Base-by-base conservation (phyloP, 2,329 filamentous ascomycete genomes). In the Xylariales sp. region DNA sequence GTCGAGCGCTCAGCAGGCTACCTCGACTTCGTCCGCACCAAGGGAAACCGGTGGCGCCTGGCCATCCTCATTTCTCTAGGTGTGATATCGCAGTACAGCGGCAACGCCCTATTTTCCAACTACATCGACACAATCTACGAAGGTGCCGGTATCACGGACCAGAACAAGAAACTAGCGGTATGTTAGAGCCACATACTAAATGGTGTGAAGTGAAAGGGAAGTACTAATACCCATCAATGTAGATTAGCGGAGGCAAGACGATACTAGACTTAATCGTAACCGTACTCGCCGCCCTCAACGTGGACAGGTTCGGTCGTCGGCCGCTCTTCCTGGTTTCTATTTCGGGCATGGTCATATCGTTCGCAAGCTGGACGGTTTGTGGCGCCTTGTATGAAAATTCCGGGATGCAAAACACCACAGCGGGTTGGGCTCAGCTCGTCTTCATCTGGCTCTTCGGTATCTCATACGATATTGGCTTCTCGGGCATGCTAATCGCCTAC, bases 21-120 rank as follows among this genome's bases (percentile, higher is more conserved):
- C 76, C 69, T 85, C 16, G 88, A 90, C 75, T 89, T 91, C 72
- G 72, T 91, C 72, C 80, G 80, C 70, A 91, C 89, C 32, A 84
- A 82, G 73, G 89, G 89, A 34, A 91, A 92, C 81, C 83, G 88
- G 60, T 89, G 89, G 81, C 83, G 90, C 10, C 80, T 92, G 52
- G 82, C 85, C 55, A 86, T 91, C 63, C 81, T 90, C 49, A 77
- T 90, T 49, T 90, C 87, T 0, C 82, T 91, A 18, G 89, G 88
- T 74, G 79, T 91, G 72, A 90, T 91, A 75, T 90, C 88, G 1
- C 89, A 91, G 78, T 91, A 90, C 80, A 88, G 85, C 60, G 89
- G 90, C 52, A 91, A 91, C 75, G 89, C 87, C 18, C 80, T 91
- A 1, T 87, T 91, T 75, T 88, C 85, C 69, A 91, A 91, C 79